Evolutionary conservation across 495 filamentous ascomycete genomes (phyloP).

Genomic region (Talaromyces wortmannii): DNA sequence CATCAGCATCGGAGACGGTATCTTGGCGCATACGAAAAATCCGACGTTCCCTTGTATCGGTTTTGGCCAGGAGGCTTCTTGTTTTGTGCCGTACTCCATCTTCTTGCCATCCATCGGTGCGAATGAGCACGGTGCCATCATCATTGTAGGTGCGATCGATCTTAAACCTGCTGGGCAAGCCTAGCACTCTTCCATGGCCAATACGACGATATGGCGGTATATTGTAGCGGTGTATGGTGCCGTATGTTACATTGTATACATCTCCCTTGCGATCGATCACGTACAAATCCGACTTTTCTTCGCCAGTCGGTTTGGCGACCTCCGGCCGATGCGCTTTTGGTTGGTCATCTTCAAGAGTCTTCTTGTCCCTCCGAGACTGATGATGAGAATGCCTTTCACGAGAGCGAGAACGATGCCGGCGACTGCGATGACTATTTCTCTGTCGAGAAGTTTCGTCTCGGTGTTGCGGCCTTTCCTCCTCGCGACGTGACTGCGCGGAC

Average conservation of each 20-base stretch:
- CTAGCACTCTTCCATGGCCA: conserved; percentile 55
- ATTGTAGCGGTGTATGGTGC: conserved; percentile 52
- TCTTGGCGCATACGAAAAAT: conserved; percentile 18
- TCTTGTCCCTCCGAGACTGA: neutral
- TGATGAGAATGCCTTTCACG: conserved; percentile 9
- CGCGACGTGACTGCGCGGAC: conserved; percentile 11
- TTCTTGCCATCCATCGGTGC: conserved; percentile 12
- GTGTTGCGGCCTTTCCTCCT: conserved; percentile 10
- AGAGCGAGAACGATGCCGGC: conserved; percentile 17
- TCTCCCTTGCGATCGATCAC: conserved; percentile 57
- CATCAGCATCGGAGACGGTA: conserved; percentile 12
- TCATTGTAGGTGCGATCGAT: conserved; percentile 48
- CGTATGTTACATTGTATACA: conserved; percentile 51
- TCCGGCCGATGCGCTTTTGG: neutral
- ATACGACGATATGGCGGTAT: conserved; percentile 51
- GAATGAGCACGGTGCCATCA: conserved; percentile 40
- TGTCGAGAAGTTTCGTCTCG: conserved; percentile 9
- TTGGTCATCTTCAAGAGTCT: neutral
- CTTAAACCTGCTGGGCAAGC: conserved; percentile 31
- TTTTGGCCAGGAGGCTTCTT: conserved; percentile 15
- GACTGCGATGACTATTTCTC: conserved; percentile 14
- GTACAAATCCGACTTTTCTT: conserved; percentile 21
- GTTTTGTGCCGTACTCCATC: conserved; percentile 14
- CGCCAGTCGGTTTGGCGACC: neutral
- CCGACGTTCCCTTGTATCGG: conserved; percentile 8